These are phyloP conservation scores for Albugo laibachii DNA, from an alignment of 352 stramenopile species.

Conservation along the genomic window DNA sequence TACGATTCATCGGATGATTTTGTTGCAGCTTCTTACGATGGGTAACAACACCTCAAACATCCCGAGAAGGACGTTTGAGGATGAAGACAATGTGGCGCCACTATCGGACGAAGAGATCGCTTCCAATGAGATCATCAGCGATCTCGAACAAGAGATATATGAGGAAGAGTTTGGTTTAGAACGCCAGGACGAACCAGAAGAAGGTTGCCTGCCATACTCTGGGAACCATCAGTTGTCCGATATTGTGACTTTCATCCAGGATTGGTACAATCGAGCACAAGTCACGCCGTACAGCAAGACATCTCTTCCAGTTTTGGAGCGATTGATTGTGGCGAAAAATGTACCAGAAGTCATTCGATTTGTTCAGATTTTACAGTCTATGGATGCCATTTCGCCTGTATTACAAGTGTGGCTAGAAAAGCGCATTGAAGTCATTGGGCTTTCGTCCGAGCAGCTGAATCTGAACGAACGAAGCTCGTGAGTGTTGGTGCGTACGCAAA, in stretches of 20 bases:
- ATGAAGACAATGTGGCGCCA: no score
- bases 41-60: background rate
- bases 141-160: background rate
- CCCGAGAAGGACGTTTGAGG: background rate
- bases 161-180: slow-evolving; percentile 2
- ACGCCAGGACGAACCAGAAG: background rate
- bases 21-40: slow-evolving; percentile 5
- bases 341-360: slow-evolving; percentile 38
- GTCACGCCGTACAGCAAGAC: slow-evolving; percentile 51
- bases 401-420: slow-evolving; percentile 58
- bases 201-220: slow-evolving; percentile 5
- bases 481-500: no score
- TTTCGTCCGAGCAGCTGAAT: no score
- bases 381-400: slow-evolving; percentile 40
- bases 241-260: slow-evolving; percentile 53
- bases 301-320: slow-evolving; percentile 42
- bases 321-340: slow-evolving; percentile 26
- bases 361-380: slow-evolving; percentile 55
- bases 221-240: slow-evolving; percentile 18
- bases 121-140: no score
- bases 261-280: slow-evolving; percentile 61
- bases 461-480: no score
- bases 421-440: slow-evolving; percentile 20
- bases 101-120: no score
- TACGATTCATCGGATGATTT: slow-evolving; percentile 54